phyloP scores from a whole-genome alignment of 2,329 filamentous ascomycete species.

The Grosmannia huntii region DNA sequence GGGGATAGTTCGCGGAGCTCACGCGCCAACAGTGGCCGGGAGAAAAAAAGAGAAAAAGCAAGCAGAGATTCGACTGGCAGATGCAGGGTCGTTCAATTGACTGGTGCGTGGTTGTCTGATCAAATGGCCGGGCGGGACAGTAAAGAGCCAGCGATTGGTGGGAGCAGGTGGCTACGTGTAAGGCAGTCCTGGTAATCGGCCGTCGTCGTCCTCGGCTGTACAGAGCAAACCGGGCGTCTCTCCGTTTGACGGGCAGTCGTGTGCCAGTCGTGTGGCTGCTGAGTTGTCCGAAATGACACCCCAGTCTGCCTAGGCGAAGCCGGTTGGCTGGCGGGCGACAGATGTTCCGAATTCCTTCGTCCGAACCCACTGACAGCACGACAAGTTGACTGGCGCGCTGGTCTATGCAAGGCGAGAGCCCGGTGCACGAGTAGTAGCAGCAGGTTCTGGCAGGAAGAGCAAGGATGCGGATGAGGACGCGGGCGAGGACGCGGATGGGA shows the following conservation, averaged over 20 bases:
- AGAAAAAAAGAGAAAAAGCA: too few relatives aligned
- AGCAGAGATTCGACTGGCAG: too few relatives aligned
- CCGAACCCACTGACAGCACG: background rate
- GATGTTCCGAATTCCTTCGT: background rate
- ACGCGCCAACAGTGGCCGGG: too few relatives aligned
- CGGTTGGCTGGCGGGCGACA: background rate
- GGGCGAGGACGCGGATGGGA: too few relatives aligned
- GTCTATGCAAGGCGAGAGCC: background rate
- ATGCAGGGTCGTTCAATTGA: too few relatives aligned
- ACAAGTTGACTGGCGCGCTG: background rate
- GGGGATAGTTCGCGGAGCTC: background rate
- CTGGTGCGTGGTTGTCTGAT: too few relatives aligned
- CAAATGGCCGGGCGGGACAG: background rate
- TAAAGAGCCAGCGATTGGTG: background rate
- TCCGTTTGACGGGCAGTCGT: background rate
- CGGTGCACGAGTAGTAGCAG: background rate
- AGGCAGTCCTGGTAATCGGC: background rate
- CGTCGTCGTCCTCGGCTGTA: background rate
- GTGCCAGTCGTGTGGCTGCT: constrained; percentile 1
- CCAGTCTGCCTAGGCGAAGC: background rate
- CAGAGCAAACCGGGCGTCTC: background rate
- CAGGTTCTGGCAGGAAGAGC: too few relatives aligned
- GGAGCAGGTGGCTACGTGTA: background rate
- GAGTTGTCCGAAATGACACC: background rate
- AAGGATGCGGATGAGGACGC: too few relatives aligned